Conservation (phyloP, 2,329 filamentous ascomycete genomes). For the Cylindrodendrum hubeiense region DNA sequence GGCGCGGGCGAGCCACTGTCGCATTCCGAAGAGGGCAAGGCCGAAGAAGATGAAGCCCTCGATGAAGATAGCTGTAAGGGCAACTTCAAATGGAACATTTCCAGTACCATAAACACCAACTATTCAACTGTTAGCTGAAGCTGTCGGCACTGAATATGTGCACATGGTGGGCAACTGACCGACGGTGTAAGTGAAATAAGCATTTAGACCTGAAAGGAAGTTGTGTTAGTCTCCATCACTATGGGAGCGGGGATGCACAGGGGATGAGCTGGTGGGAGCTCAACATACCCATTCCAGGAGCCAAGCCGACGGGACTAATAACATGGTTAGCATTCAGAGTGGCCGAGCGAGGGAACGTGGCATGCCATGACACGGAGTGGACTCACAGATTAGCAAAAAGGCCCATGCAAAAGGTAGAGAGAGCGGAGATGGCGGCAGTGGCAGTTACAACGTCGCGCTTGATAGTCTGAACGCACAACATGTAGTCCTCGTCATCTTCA, state of each 20-base stretch:
- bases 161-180: slow-evolving; percentile 38
- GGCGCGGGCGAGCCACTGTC: slow-evolving; percentile 88
- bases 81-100: slow-evolving; percentile 78
- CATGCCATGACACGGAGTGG: background rate
- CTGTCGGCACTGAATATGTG: background rate
- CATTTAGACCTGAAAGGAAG: slow-evolving; percentile 71
- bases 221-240: slow-evolving; percentile 9
- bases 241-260: background rate
- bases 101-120: slow-evolving; percentile 83
- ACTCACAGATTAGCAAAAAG: slow-evolving; percentile 80
- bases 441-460: slow-evolving; percentile 86
- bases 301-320: slow-evolving; percentile 52
- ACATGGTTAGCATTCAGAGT: slow-evolving; percentile 9
- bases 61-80: slow-evolving; percentile 88
- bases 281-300: slow-evolving; percentile 57
- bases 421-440: slow-evolving; percentile 83
- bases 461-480: slow-evolving; percentile 72
- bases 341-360: background rate
- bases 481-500: slow-evolving; percentile 66
- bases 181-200: slow-evolving; percentile 84
- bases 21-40: slow-evolving; percentile 82
- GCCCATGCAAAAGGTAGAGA: slow-evolving; percentile 87
- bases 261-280: background rate
- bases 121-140: slow-evolving; percentile 13
- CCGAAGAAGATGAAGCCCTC: slow-evolving; percentile 89